These are phyloP conservation scores for Dittrichia graveolens DNA, from an alignment of 129 eudicot genomes.

Conservation along the genomic window DNA sequence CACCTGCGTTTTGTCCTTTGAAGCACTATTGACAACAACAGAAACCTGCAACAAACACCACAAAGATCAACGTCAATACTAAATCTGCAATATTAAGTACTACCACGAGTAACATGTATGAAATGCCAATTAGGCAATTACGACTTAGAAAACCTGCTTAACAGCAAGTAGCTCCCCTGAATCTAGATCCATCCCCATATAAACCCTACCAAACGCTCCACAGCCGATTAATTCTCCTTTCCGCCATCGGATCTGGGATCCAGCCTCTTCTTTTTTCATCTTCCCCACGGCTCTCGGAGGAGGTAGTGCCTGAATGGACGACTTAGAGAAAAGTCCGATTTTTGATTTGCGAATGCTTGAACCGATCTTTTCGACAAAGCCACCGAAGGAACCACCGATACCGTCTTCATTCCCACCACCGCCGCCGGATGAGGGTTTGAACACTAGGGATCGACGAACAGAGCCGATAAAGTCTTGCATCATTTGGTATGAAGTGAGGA, in stretches of 20 bases:
- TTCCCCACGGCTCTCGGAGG: conserved; percentile 38
- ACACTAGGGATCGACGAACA: conserved; percentile 88
- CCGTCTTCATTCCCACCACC: conserved; percentile 37
- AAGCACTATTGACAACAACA: conserved; percentile 70
- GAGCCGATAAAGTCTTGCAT: conserved; percentile 97
- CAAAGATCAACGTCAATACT: conserved; percentile 19
- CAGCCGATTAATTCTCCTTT: conserved; percentile 93
- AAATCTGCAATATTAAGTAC: conserved; percentile 18
- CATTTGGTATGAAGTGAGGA: conserved; percentile 5
- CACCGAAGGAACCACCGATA: conserved; percentile 53
- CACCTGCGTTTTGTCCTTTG: conserved; percentile 90
- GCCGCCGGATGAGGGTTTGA: conserved; percentile 59
- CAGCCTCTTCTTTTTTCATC: conserved; percentile 45
- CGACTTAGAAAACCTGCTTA: conserved; percentile 58
- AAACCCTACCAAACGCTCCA: conserved; percentile 96
- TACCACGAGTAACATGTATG: background rate
- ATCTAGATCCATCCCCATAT: conserved; percentile 99
- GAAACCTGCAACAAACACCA: conserved; percentile 57
- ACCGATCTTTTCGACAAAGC: conserved; percentile 84
- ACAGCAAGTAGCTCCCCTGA: conserved; percentile 96
- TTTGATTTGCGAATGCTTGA: conserved; percentile 81
- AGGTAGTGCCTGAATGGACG: conserved; percentile 61
- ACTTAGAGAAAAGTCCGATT: conserved; percentile 62
- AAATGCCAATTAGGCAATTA: background rate
- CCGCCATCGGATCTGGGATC: conserved; percentile 87